Conservation (phyloP, 345 rosid genomes). For the Euphorbia pulcherrima region DNA sequence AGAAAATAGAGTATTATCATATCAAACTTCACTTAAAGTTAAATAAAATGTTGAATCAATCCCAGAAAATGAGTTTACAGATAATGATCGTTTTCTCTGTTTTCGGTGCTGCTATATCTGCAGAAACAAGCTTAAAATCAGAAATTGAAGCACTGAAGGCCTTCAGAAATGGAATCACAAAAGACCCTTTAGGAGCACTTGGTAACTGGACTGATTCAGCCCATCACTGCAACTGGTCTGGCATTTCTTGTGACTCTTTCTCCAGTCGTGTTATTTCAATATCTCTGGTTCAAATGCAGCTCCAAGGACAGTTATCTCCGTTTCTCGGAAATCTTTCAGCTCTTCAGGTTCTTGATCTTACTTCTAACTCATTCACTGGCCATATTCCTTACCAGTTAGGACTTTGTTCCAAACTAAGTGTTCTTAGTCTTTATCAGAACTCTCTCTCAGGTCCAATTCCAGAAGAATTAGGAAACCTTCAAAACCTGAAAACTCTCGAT, state of each 20-base stretch:
- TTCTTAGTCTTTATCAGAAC: slow-evolving; percentile 46
- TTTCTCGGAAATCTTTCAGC: slow-evolving; percentile 60
- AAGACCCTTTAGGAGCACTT: slow-evolving; percentile 57
- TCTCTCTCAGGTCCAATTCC: slow-evolving; percentile 67
- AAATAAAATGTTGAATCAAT: slow-evolving; percentile 19
- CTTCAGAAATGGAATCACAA: slow-evolving; percentile 48
- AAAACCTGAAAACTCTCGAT: slow-evolving; percentile 47
- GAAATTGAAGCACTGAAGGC: slow-evolving; percentile 55
- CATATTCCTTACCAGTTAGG: slow-evolving; percentile 61
- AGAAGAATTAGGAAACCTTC: slow-evolving; percentile 48
- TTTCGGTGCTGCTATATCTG: slow-evolving; percentile 16
- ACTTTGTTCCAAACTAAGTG: slow-evolving; percentile 44
- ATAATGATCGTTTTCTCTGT: slow-evolving; percentile 23
- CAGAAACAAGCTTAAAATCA: slow-evolving; percentile 30
- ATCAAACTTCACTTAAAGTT: slow-evolving; percentile 14
- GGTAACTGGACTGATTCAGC: slow-evolving; percentile 53
- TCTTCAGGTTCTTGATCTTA: slow-evolving; percentile 86
- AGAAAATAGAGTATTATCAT: slow-evolving; percentile 8
- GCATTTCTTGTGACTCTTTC: slow-evolving; percentile 53
- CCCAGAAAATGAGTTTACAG: slow-evolving; percentile 13
- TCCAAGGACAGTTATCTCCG: slow-evolving; percentile 61
- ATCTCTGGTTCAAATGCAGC: slow-evolving; percentile 56
- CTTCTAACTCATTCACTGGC: slow-evolving; percentile 54
- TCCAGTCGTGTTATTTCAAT: slow-evolving; percentile 42
- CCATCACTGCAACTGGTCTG: slow-evolving; percentile 81